These are phyloP conservation scores for Diaporthe eres DNA, from an alignment of 2,329 filamentous ascomycete species.

Conservation along the genomic window DNA sequence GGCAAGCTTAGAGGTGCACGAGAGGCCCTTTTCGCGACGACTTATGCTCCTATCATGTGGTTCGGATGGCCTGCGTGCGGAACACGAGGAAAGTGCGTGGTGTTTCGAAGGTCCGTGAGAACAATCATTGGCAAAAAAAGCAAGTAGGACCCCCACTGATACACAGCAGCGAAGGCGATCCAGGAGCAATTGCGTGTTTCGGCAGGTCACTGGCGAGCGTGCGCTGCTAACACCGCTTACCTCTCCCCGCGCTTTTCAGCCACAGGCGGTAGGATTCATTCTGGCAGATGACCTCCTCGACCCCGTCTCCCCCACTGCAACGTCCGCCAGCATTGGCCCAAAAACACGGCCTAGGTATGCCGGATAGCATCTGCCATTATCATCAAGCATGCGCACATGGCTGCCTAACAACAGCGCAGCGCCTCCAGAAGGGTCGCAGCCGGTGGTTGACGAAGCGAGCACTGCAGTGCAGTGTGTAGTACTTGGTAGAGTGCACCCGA, in stretches of 20 bases:
- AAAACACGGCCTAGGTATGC: constrained; percentile 32
- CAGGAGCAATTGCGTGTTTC: constrained; percentile 31
- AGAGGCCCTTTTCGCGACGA: not conserved
- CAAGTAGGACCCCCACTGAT: constrained; percentile 17
- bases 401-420: constrained; percentile 31
- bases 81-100: constrained; percentile 18
- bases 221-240: constrained; percentile 5
- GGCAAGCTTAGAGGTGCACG: not conserved
- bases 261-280: constrained; percentile 37
- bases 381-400: constrained; percentile 34
- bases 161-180: constrained; percentile 15
- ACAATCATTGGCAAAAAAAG: constrained; percentile 24
- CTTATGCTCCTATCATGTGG: constrained; percentile 23
- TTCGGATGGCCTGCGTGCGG: constrained; percentile 1
- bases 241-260: constrained; percentile 35
- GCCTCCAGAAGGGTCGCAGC: constrained; percentile 10
- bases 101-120: constrained; percentile 24
- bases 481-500: not conserved
- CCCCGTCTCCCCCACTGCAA: constrained; percentile 34
- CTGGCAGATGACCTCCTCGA: constrained; percentile 40
- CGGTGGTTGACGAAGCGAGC: not conserved
- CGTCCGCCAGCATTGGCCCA: constrained; percentile 35
- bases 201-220: constrained; percentile 34
- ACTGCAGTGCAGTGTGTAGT: constrained; percentile 9
- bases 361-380: constrained; percentile 27